Conservation (phyloP, 371 early-diverging fungal species). For the Apophysomyces elegans region DNA sequence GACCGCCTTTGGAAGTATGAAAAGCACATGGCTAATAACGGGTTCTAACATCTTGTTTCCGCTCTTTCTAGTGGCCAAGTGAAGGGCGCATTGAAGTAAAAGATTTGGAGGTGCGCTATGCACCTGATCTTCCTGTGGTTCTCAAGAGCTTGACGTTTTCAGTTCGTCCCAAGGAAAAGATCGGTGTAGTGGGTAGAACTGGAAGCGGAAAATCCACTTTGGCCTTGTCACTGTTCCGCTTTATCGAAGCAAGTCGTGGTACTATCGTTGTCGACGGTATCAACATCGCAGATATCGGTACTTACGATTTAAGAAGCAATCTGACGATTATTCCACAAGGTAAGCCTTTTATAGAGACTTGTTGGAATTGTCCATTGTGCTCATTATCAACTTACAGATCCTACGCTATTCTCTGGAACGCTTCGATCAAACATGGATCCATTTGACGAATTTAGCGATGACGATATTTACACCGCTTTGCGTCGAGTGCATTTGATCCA, state of each 20-base stretch:
- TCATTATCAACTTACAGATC: conserved; percentile 34
- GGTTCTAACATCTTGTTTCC: neutral
- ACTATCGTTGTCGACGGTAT: conserved; percentile 72
- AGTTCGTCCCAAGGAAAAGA: conserved; percentile 48
- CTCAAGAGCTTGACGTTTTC: conserved; percentile 55
- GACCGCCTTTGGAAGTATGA: conserved; percentile 42
- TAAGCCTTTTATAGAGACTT: neutral
- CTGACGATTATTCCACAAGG: conserved; percentile 75
- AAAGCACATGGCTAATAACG: too few species aligned
- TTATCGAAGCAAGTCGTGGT: conserved; percentile 69
- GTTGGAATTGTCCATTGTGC: neutral
- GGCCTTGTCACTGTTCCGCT: conserved; percentile 70
- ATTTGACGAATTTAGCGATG: conserved; percentile 57
- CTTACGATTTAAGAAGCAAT: conserved; percentile 65
- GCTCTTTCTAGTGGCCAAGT: neutral
- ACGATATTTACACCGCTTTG: conserved; percentile 67
- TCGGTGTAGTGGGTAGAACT: conserved; percentile 68
- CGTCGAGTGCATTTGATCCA: conserved; percentile 52
- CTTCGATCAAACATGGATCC: conserved; percentile 68
- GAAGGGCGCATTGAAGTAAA: conserved; percentile 61
- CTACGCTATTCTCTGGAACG: conserved; percentile 65
- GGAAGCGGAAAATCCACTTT: conserved; percentile 80
- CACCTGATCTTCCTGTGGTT: conserved; percentile 58
- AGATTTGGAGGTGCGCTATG: conserved; percentile 58
- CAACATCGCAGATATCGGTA: conserved; percentile 69